Conservation (phyloP, 306 rosid species). For the Hippophae rhamnoides region DNA sequence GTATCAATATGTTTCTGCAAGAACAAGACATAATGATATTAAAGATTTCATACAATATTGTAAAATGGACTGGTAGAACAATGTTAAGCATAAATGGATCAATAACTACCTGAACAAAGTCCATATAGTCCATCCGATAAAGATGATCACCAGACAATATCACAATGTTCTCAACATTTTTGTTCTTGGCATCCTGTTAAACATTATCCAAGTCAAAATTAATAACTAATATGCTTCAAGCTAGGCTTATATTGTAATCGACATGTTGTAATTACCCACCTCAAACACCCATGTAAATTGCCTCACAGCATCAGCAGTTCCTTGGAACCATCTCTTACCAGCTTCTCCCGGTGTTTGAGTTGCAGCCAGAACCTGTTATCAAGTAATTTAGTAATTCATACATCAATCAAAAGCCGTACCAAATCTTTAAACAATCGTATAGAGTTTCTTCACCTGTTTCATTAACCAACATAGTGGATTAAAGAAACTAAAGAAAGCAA, state of each 20-base stretch:
- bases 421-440: neutral
- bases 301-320: conserved; percentile 97
- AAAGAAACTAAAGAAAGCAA: neutral
- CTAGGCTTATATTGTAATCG: neutral
- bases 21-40: conserved; percentile 9
- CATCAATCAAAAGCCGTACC: conserved; percentile 8
- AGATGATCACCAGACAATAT: conserved; percentile 94
- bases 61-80: neutral
- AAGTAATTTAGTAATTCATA: conserved; percentile 11
- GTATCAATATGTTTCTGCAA: conserved; percentile 82
- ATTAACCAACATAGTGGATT: neutral
- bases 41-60: conserved; percentile 1
- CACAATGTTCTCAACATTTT: conserved; percentile 75
- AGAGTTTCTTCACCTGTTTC: neutral
- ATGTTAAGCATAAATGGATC: neutral
- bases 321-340: conserved; percentile 90
- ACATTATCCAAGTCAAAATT: conserved; percentile 6
- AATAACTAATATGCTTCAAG: neutral
- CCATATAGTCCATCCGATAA: conserved; percentile 81
- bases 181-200: conserved; percentile 74
- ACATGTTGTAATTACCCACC: conserved; percentile 32
- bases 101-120: conserved; percentile 61
- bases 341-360: conserved; percentile 87
- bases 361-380: conserved; percentile 79
- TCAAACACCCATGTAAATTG: conserved; percentile 89